phyloP scores from a whole-genome alignment of 495 filamentous ascomycete genomes.

The Entonaema liquescens region DNA sequence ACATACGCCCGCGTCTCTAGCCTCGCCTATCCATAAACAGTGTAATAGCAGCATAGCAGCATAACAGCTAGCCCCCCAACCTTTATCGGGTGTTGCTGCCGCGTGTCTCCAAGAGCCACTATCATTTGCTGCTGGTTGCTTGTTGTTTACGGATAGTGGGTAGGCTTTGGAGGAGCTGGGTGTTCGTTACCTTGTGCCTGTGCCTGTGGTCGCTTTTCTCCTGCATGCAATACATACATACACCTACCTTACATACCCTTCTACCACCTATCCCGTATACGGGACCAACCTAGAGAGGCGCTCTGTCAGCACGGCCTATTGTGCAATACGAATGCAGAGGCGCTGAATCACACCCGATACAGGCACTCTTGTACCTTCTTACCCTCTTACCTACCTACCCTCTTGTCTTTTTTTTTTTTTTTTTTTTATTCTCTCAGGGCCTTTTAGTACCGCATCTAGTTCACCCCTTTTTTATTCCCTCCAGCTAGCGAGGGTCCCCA shows the following conservation, averaged over 20 bases:
- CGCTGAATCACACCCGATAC: conserved; percentile 42
- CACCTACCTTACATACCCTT: conserved; percentile 17
- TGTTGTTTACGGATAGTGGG: conserved; percentile 2
- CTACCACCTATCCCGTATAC: conserved; percentile 25
- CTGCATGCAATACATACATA: conserved; percentile 37
- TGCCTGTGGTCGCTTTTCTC: conserved; percentile 37
- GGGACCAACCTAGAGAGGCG: conserved; percentile 7
- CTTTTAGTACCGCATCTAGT: conserved; percentile 27
- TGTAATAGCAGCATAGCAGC: neutral
- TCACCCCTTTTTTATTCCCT: conserved; percentile 36
- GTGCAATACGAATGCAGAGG: conserved; percentile 38
- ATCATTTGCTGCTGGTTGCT: conserved; percentile 14
- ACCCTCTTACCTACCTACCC: neutral
- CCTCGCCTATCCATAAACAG: conserved; percentile 5
- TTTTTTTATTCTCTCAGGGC: conserved; percentile 21
- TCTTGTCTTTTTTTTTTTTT: neutral
- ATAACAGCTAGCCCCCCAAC: neutral
- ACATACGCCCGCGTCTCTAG: neutral
- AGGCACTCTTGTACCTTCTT: conserved; percentile 35
- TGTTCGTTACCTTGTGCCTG: conserved; percentile 7
- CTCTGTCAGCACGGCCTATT: conserved; percentile 32
- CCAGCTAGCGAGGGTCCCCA: conserved; percentile 34
- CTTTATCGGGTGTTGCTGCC: neutral
- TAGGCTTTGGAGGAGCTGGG: neutral
- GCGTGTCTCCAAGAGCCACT: conserved; percentile 6